A percentile compares a stretch with the other conserved stretches of the same genome.
phyloP scores from a whole-genome alignment of 305 asterid species.

The Fraxinus ornus region DNA sequence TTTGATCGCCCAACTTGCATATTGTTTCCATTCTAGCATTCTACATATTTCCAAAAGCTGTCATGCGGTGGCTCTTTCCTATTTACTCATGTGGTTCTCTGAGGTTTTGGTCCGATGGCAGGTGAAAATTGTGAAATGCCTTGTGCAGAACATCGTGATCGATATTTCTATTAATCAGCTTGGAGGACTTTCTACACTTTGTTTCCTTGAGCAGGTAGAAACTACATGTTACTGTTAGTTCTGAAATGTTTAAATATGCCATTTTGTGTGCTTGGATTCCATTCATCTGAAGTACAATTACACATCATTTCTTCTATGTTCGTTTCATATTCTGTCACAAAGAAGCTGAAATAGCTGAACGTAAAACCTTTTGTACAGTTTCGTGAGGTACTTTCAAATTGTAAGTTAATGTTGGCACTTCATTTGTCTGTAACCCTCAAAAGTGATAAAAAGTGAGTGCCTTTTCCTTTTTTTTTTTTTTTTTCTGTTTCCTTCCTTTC shows the following conservation, averaged over 20 bases:
- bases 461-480: neutral
- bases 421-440: neutral
- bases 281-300: constrained; percentile 8
- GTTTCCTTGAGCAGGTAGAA: constrained; percentile 98
- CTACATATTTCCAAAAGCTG: neutral
- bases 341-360: constrained; percentile 2
- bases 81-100: neutral
- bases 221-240: neutral
- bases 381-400: neutral
- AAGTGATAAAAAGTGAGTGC: neutral
- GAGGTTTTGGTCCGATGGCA: constrained; percentile 41
- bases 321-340: neutral
- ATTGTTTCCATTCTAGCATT: neutral
- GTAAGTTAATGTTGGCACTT: neutral
- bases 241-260: constrained; percentile 9
- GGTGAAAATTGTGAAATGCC: constrained; percentile 94
- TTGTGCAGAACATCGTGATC: constrained; percentile 68
- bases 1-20: neutral
- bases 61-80: neutral
- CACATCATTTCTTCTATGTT: neutral
- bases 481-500: neutral
- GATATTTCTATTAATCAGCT: constrained; percentile 88
- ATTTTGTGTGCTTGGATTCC: constrained; percentile 8
- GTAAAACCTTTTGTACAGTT: neutral
- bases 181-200: constrained; percentile 90